Evolutionary conservation across 164 flowering plant genomes (phyloP).

Genomic region (Kingdonia uniflora): DNA sequence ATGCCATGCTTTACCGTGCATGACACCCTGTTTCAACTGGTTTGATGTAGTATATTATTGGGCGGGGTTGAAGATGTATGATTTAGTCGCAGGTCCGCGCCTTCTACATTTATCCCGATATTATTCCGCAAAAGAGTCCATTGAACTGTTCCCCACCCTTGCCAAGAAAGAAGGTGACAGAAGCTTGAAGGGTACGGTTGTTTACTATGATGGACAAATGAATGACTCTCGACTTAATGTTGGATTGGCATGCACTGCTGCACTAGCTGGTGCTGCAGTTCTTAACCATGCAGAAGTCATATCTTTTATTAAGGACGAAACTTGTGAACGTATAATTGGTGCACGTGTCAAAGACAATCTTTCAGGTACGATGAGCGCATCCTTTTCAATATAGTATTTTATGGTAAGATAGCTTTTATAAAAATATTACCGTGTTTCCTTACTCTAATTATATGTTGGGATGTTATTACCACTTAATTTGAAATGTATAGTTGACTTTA

Average conservation of each 20-base stretch:
- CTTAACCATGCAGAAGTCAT: conserved; percentile 95
- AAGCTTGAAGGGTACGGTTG: conserved; percentile 86
- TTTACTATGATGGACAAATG: conserved; percentile 99
- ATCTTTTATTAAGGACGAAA: conserved; percentile 70
- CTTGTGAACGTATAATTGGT: conserved; percentile 54
- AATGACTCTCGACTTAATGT: conserved; percentile 93
- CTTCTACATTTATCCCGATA: conserved; percentile 88
- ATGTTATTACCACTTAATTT: no score
- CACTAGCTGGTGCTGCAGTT: conserved; percentile 94
- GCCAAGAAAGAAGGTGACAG: conserved; percentile 57
- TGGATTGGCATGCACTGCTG: conserved; percentile 90
- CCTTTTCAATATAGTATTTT: background rate
- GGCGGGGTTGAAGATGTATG: conserved; percentile 90
- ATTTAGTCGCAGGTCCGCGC: conserved; percentile 77
- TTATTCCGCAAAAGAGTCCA: conserved; percentile 80
- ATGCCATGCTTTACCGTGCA: conserved; percentile 94
- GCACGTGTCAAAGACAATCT: conserved; percentile 72
- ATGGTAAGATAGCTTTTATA: no score
- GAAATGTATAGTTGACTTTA: no score
- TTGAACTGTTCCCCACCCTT: conserved; percentile 93
- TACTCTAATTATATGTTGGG: no score
- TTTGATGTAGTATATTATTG: conserved; percentile 89
- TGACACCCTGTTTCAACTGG: conserved; percentile 99
- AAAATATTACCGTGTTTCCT: no score
- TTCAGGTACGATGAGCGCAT: conserved; percentile 40